Evolutionary conservation across 2,329 filamentous ascomycete species (phyloP).

Genomic region (Pseudogymnoascus sp.): DNA sequence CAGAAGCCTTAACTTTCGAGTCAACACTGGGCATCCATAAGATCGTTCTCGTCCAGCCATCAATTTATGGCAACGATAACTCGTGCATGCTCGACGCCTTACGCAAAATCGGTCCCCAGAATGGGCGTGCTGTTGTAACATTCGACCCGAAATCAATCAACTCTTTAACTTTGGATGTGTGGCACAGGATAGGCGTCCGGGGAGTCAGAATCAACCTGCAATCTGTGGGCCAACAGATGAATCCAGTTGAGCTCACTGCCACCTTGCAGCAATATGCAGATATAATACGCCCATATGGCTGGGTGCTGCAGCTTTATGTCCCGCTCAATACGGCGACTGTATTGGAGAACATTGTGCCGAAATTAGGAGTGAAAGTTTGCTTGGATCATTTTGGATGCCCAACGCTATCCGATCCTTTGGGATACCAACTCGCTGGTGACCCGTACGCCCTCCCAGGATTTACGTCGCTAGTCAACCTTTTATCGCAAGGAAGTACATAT

Average conservation of each 20-base stretch:
- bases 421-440: slow-evolving; percentile 19
- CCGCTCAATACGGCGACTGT: slow-evolving; percentile 41
- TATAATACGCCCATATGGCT: slow-evolving; percentile 40
- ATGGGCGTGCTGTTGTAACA: slow-evolving; percentile 47
- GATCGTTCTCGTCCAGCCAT: slow-evolving; percentile 53
- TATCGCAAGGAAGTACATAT: slow-evolving; percentile 36
- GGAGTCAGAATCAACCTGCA: slow-evolving; percentile 53
- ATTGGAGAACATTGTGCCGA: slow-evolving; percentile 41
- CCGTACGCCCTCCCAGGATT: slow-evolving; percentile 44
- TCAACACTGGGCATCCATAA: slow-evolving; percentile 42
- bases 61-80: slow-evolving; percentile 55
- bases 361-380: slow-evolving; percentile 44
- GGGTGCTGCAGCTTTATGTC: slow-evolving; percentile 53
- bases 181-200: slow-evolving; percentile 50
- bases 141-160: slow-evolving; percentile 41
- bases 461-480: slow-evolving; percentile 37
- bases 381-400: slow-evolving; percentile 54
- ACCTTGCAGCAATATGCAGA: slow-evolving; percentile 41
- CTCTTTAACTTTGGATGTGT: slow-evolving; percentile 36
- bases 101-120: slow-evolving; percentile 37
- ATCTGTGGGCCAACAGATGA: slow-evolving; percentile 36
- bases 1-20: slow-evolving; percentile 45
- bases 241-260: slow-evolving; percentile 32
- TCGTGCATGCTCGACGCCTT: slow-evolving; percentile 49
- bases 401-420: slow-evolving; percentile 23